phyloP scores from a whole-genome alignment of 2,329 filamentous ascomycete species.

The Polychaeton citri region DNA sequence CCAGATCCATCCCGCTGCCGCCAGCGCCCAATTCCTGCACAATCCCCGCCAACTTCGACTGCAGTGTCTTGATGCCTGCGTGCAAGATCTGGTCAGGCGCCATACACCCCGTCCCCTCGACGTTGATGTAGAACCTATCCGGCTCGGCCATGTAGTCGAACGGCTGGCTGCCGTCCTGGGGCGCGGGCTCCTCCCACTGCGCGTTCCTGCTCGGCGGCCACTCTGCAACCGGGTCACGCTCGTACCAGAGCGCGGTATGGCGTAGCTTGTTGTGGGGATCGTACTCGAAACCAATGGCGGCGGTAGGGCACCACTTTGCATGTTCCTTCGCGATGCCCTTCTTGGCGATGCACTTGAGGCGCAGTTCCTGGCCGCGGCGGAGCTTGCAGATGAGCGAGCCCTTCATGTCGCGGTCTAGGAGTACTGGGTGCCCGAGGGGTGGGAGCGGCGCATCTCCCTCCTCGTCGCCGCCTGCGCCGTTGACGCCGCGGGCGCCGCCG shows the following conservation, averaged over 20 bases:
- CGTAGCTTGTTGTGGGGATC: conserved; percentile 93
- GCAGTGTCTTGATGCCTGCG: conserved; percentile 75
- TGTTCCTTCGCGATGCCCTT: conserved; percentile 99
- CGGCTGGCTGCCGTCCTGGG: conserved; percentile 59
- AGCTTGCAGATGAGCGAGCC: conserved; percentile 85
- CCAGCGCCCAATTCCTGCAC: conserved; percentile 51
- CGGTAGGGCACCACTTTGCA: conserved; percentile 90
- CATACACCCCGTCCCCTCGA: conserved; percentile 77
- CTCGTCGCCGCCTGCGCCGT: conserved; percentile 56
- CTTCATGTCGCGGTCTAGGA: conserved; percentile 66
- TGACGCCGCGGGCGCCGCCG: conserved; percentile 58
- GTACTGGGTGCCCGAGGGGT: conserved; percentile 56
- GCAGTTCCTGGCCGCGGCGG: conserved; percentile 75
- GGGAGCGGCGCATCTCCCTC: conserved; percentile 32
- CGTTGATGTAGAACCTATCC: conserved; percentile 72
- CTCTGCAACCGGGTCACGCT: conserved; percentile 46
- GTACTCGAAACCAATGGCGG: conserved; percentile 93
- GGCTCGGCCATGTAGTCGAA: conserved; percentile 88
- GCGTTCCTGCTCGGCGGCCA: conserved; percentile 42
- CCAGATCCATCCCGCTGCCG: conserved; percentile 37
- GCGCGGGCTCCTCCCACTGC: conserved; percentile 58
- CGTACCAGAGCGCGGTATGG: conserved; percentile 91
- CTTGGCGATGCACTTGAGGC: conserved; percentile 85
- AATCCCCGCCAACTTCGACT: conserved; percentile 76
- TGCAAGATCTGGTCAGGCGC: conserved; percentile 83